Evolutionary conservation across 169 alveolate species (phyloP).

Genomic region (Amoebophrya sp.): DNA sequence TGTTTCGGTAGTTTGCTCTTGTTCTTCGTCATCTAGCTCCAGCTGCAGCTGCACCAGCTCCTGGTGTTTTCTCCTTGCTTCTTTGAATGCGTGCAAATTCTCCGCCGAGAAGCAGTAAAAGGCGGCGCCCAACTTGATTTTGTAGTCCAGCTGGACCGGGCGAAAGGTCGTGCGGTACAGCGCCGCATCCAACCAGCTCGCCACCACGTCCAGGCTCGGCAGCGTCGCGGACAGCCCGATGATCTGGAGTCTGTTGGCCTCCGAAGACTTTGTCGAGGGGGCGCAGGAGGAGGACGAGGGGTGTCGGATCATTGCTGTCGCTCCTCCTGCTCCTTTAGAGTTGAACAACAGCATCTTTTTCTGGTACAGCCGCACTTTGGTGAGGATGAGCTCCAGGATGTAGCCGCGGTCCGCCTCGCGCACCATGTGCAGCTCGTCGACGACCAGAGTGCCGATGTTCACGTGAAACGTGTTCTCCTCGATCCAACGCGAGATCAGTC

Average conservation of each 20-base stretch:
- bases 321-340: background rate
- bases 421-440: conserved; percentile 49
- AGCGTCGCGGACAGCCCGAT: conserved; percentile 56
- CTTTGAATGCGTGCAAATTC: background rate
- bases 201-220: conserved; percentile 43
- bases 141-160: conserved; percentile 42
- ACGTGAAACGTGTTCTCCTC: background rate
- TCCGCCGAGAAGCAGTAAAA: background rate
- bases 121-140: background rate
- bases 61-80: background rate
- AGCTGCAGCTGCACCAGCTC: background rate
- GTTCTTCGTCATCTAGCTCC: background rate
- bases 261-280: background rate
- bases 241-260: conserved; percentile 26
- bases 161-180: conserved; percentile 41
- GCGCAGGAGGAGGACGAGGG: background rate
- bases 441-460: conserved; percentile 32
- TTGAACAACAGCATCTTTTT: background rate
- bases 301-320: background rate
- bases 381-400: conserved; percentile 43
- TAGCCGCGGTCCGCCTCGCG: conserved; percentile 48
- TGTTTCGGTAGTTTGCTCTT: no score
- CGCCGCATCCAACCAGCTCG: conserved; percentile 46
- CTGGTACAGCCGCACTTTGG: conserved; percentile 35
- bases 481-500: background rate